phyloP scores from a whole-genome alignment of 441 rosid species.

The Theobroma grandiflorum region DNA sequence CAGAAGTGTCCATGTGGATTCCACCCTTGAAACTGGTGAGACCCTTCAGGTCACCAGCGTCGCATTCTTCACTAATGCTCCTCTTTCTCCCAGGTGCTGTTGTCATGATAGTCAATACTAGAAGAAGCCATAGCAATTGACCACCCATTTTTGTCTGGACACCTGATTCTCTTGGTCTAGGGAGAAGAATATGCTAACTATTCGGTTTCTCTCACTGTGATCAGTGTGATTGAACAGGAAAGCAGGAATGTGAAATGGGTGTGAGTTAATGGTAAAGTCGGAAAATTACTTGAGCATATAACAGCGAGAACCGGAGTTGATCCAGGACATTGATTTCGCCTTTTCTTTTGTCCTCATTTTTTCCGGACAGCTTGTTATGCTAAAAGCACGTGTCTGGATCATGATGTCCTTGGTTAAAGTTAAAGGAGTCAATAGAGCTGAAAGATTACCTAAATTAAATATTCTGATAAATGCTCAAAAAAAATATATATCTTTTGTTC shows the following conservation, averaged over 20 bases:
- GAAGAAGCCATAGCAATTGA: slow-evolving; percentile 34
- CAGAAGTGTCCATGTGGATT: slow-evolving; percentile 50
- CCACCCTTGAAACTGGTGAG: slow-evolving; percentile 48
- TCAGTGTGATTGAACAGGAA: slow-evolving; percentile 13
- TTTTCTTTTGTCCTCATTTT: slow-evolving; percentile 9
- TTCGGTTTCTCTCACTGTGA: background rate
- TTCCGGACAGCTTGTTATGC: slow-evolving; percentile 47
- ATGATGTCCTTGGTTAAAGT: slow-evolving; percentile 37
- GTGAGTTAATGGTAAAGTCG: background rate
- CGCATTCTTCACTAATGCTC: slow-evolving; percentile 37
- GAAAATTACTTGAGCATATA: background rate
- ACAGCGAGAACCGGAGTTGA: background rate
- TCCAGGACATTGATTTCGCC: slow-evolving; percentile 29
- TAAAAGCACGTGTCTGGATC: slow-evolving; percentile 50
- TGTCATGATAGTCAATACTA: slow-evolving; percentile 27
- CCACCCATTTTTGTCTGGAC: slow-evolving; percentile 39
- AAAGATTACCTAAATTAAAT: slow-evolving; percentile 22
- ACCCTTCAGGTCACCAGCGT: slow-evolving; percentile 49
- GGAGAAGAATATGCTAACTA: background rate
- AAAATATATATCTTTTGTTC: background rate
- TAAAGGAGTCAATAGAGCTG: slow-evolving; percentile 31
- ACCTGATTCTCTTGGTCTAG: background rate
- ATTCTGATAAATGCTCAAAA: slow-evolving; percentile 20
- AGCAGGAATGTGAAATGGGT: slow-evolving; percentile 3
- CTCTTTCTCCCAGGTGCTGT: slow-evolving; percentile 23